phyloP scores from a whole-genome alignment of 1,284 basidiomycete species.

The Cryptococcus depauperatus region DNA sequence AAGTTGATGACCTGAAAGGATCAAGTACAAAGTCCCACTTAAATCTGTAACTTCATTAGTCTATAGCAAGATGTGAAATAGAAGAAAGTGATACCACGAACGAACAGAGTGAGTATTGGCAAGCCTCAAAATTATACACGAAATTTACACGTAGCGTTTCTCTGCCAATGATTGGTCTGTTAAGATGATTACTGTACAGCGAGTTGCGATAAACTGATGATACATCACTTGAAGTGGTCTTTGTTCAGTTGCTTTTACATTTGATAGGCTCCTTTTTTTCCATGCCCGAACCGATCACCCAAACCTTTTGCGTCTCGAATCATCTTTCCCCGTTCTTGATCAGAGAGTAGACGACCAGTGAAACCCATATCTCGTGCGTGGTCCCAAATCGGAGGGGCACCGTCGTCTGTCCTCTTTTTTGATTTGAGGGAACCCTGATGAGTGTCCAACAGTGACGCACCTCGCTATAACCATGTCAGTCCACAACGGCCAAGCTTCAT shows the following conservation, averaged over 20 bases:
- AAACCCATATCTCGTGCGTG: constrained; percentile 76
- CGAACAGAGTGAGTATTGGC: no score
- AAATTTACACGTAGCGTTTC: no score
- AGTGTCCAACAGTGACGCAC: constrained; percentile 59
- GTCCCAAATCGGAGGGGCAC: constrained; percentile 70
- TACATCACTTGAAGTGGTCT: no score
- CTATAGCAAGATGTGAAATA: no score
- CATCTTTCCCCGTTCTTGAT: constrained; percentile 63
- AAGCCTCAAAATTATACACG: no score
- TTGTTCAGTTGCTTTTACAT: constrained; percentile 21
- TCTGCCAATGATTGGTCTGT: no score
- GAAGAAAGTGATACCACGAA: no score
- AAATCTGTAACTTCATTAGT: no score
- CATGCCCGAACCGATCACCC: constrained; percentile 66
- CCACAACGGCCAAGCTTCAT: constrained; percentile 6
- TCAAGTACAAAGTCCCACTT: no score
- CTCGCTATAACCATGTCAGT: constrained; percentile 44
- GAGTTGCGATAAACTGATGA: no score
- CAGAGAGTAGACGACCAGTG: constrained; percentile 75
- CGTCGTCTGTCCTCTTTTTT: constrained; percentile 47
- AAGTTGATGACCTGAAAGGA: no score
- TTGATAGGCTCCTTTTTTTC: constrained; percentile 42
- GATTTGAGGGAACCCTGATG: constrained; percentile 48
- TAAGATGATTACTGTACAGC: no score
- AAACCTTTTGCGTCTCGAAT: constrained; percentile 69